Evolutionary conservation across 1,139 yeast genomes (phyloP).

Genomic region (Eremothecium sinecaudum): DNA sequence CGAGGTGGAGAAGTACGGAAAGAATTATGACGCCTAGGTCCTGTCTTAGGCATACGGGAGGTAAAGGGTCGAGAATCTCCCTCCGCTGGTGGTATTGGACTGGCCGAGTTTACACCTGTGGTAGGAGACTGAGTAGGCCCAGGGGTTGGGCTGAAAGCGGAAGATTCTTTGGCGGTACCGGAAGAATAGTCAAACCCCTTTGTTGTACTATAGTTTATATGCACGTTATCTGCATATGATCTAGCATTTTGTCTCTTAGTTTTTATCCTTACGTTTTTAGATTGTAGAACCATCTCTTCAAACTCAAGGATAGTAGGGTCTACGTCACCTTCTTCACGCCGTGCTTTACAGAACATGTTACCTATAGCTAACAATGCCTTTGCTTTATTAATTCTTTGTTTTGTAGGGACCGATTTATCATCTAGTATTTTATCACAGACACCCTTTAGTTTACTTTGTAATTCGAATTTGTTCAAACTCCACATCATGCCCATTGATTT

Average conservation of each 20-base stretch:
- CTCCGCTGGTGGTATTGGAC: no score
- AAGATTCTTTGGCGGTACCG: neutral
- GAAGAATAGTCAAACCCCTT: neutral
- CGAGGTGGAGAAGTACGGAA: neutral
- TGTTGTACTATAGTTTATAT: neutral
- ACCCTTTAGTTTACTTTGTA: conserved; percentile 54
- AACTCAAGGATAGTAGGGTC: conserved; percentile 40
- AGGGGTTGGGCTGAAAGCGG: neutral
- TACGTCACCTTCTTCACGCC: conserved; percentile 60
- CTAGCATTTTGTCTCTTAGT: conserved; percentile 2
- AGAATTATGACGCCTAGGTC: neutral
- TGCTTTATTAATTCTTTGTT: conserved; percentile 49
- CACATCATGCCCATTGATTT: conserved; percentile 69
- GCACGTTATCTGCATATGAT: neutral
- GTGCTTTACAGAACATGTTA: conserved; percentile 43
- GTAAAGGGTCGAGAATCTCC: neutral
- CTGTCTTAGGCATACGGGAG: neutral
- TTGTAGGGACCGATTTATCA: conserved; percentile 45
- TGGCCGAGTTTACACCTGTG: neutral
- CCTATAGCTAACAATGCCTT: conserved; percentile 53
- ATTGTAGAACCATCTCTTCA: conserved; percentile 67
- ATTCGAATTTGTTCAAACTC: conserved; percentile 70
- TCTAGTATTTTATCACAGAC: conserved; percentile 53
- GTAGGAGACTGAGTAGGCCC: neutral
- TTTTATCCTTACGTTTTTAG: conserved; percentile 41